phyloP scores from a whole-genome alignment of 2,329 filamentous ascomycete genomes.

The Paramyrothecium sp. region DNA sequence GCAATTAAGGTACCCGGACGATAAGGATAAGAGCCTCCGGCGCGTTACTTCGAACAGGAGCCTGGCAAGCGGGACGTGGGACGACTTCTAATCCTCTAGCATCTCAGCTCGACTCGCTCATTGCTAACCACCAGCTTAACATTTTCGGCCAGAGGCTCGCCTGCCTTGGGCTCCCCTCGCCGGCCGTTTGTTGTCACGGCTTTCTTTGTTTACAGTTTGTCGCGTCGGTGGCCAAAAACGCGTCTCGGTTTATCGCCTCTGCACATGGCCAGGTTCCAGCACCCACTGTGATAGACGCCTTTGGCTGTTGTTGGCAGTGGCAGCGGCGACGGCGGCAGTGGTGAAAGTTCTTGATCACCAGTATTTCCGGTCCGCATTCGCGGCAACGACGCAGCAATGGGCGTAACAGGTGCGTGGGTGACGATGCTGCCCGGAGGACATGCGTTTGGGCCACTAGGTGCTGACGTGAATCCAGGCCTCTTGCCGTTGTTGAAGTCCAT shows the following conservation, averaged over 20 bases:
- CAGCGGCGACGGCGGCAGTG: not conserved
- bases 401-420: slow-evolving; percentile 19
- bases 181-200: not conserved
- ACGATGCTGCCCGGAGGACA: not conserved
- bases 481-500: slow-evolving; percentile 94
- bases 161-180: not conserved
- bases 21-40: too few relatives aligned
- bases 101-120: not conserved
- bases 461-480: slow-evolving; percentile 58
- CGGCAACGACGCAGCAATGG: not conserved
- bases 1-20: too few relatives aligned
- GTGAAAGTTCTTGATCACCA: too few relatives aligned
- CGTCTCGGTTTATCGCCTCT: not conserved
- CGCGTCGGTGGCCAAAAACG: not conserved
- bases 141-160: not conserved
- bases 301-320: not conserved
- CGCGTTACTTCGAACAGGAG: too few relatives aligned
- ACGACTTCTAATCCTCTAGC: not conserved
- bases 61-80: too few relatives aligned
- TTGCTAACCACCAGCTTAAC: not conserved
- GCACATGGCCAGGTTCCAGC: not conserved
- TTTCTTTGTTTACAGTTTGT: not conserved
- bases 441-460: not conserved
- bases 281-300: not conserved
- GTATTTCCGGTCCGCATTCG: not conserved